phyloP scores from a whole-genome alignment of 352 stramenopile genomes.

The Phytophthora europaea region DNA sequence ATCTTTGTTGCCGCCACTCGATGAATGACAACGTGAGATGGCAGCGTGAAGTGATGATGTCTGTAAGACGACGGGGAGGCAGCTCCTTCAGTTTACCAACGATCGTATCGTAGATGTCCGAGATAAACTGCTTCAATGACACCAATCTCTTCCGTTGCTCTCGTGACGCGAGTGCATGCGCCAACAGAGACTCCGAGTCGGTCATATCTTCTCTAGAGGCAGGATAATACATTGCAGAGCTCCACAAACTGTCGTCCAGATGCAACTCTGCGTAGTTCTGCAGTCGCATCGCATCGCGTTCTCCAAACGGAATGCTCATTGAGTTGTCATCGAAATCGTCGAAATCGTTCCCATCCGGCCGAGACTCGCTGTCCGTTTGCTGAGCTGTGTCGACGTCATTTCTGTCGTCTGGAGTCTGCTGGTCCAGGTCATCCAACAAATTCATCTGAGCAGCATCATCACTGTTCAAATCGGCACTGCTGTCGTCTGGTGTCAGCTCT shows the following conservation, averaged over 20 bases:
- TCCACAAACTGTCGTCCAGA: slow-evolving; percentile 53
- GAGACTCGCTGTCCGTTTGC: slow-evolving; percentile 1
- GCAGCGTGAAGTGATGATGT: slow-evolving; percentile 46
- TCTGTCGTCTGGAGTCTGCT: slow-evolving; percentile 8
- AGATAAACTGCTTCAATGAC: slow-evolving; percentile 75
- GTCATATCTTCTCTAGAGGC: slow-evolving; percentile 16
- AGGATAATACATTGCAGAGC: slow-evolving; percentile 41
- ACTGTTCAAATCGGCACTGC: slow-evolving; percentile 1
- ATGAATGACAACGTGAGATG: slow-evolving; percentile 59
- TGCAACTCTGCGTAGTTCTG: slow-evolving; percentile 41
- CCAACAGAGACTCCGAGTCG: slow-evolving; percentile 30
- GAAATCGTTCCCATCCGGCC: not conserved
- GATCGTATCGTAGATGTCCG: slow-evolving; percentile 75
- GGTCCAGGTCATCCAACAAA: slow-evolving; percentile 8
- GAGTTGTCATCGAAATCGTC: slow-evolving; percentile 9
- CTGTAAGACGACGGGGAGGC: slow-evolving; percentile 18
- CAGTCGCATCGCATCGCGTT: slow-evolving; percentile 29
- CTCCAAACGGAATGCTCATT: slow-evolving; percentile 26
- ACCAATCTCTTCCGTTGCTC: slow-evolving; percentile 63
- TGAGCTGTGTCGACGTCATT: slow-evolving; percentile 7
- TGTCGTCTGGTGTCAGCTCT: slow-evolving; percentile 9
- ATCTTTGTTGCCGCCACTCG: slow-evolving; percentile 48
- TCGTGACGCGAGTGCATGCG: slow-evolving; percentile 43
- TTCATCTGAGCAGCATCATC: slow-evolving; percentile 19
- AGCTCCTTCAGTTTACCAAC: slow-evolving; percentile 60